phyloP scores from a whole-genome alignment of 805 yeast genomes.

The Candida ulmi region DNA sequence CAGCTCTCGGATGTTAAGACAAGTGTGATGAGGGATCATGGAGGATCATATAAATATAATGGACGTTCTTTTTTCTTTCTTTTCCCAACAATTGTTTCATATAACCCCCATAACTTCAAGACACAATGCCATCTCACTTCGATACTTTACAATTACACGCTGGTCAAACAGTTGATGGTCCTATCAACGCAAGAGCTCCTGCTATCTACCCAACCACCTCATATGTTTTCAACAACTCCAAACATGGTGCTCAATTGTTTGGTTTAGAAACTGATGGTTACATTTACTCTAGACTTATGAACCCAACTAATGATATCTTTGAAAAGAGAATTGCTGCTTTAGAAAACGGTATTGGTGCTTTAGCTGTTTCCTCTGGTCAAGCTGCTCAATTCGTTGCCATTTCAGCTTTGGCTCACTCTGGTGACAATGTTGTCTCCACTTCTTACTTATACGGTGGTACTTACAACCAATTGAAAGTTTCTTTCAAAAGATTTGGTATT shows the following conservation, averaged over 20 bases:
- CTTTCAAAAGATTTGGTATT: constrained; percentile 84
- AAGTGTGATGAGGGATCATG: no score
- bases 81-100: no score
- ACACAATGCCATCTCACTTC: constrained; percentile 51
- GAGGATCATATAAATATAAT: no score
- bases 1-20: no score
- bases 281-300: constrained; percentile 85
- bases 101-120: no score
- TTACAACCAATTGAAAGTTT: constrained; percentile 89
- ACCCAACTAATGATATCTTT: constrained; percentile 89
- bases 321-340: constrained; percentile 90
- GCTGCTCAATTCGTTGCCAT: constrained; percentile 89
- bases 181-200: constrained; percentile 68
- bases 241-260: constrained; percentile 88
- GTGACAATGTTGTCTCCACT: constrained; percentile 87
- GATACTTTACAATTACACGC: constrained; percentile 94
- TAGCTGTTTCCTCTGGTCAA: constrained; percentile 93
- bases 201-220: constrained; percentile 93
- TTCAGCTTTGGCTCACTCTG: constrained; percentile 76
- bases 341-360: constrained; percentile 88
- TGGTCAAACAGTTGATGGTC: constrained; percentile 71
- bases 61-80: no score
- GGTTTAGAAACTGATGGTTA: constrained; percentile 80
- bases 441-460: constrained; percentile 93
- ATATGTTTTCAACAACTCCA: constrained; percentile 78